Base-by-base conservation (phyloP, 257 asterid genomes). In the Thymus quinquecostatus region DNA sequence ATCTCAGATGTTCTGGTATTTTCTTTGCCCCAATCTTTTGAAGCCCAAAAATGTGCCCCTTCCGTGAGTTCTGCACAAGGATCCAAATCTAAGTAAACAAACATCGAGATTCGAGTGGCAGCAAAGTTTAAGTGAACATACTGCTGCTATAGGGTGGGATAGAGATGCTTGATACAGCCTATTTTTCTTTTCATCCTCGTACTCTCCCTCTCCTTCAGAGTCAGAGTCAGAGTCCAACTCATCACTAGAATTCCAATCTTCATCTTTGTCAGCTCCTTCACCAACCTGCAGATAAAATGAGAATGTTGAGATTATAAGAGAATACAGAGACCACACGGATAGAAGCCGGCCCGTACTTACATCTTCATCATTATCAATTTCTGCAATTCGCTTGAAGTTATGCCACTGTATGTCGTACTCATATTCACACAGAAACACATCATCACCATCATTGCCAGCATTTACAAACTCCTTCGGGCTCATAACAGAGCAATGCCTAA, bases 391-490 rank as follows among this genome's bases (percentile, higher is more conserved):
- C 82, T 91, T 94, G 89, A 91, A 94, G 77, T 87, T 91, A 62
- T 83, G 91, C 96, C 95, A 94, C 27, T 56, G 84, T 45, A 88
- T 71, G 55, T 91, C 96, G 63, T 94, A 91, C 74, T 94, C 97
- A 60, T 94, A 94, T 76, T 94, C 99, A 77, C 97, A 91, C n/a
- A 91, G 73, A 75, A 91, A 91, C 72, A 94, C 90, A 70, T 91
- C 97, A 81, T 94, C 98, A 63, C 98, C 97, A 1, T 76, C 97
- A 78, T 85, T 81, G 79, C 69, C 59, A 40, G 96, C 96, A 69
- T 80, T 85, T 69, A 86, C 76, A 77, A 80, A 89, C 36, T 88
- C 95, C 59, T 81, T 82, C 1, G 97, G 98, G 74, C 69, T 77
- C 96, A 91, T 84, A 40, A 89, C 96, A 77, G 2, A 81, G 78